Evolutionary conservation across 176 grass and related monocot species (phyloP), one percentile per base, ranked within the genome.

Genomic region (Chloris gayana): DNA sequence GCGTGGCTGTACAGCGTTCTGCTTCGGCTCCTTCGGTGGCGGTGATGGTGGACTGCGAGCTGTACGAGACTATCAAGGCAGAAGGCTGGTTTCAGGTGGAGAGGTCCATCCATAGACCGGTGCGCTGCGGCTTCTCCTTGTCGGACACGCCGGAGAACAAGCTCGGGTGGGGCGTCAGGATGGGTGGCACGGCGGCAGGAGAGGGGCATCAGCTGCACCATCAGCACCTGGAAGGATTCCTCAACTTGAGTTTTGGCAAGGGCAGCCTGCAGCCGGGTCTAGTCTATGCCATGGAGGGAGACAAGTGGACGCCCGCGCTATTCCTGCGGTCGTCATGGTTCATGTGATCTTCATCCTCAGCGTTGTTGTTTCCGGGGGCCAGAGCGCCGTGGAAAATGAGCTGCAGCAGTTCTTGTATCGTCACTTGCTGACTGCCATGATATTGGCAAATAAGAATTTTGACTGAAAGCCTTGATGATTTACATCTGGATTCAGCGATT

Each of bases 181-280:
- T 89, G 61, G 92, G 92, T 72, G 86, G 92, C 74, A 73, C 58
- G 22, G 42, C 61, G n/a, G 84, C 64, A 33, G 74, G 63, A 60
- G 70, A 60, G 21, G 46, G 1, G 14, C 33, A 56, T 10, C 63
- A 67, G 12, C 62, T 51, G 42, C 87, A 88, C 54, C 25, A 4
- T 21, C 37, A 77, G 15, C 77, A 85, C 32, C 41, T 98, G 30
- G 92, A 91, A 77, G 87, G 88, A 3, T 98, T 92, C 72, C 80
- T 98, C 75, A 93, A 87, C 83, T 87, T 98, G 80, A 69, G 87
- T 76, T 74, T 98, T 17, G 92, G 92, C 37, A 88, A 86, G 65
- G 93, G 86, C 5, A 98, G 72, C 53, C 24, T 98, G 71, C 91
- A 98, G 85, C 89, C 95, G 13, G 90, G 87, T 31, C 44, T 92